Percentiles rank a stretch among this genome's conserved stretches.
Evolutionary conservation across 176 grass and related monocot genomes (phyloP).

Genomic region (Lolium rigidum): DNA sequence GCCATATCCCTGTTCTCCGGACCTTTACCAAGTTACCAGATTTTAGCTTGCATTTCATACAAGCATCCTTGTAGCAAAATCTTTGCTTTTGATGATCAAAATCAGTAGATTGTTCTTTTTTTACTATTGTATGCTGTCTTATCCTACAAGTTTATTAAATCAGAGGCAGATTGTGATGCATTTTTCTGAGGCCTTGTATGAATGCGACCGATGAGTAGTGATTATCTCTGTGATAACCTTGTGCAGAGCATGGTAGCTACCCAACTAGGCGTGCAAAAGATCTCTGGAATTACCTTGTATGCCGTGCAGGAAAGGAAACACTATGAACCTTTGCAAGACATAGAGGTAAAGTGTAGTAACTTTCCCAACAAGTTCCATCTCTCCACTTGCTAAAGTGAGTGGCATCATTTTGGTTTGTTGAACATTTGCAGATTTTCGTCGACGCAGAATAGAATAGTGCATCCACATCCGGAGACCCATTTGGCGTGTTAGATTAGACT

Average conservation of each 20-base stretch:
- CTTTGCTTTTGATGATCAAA: conserved; percentile 25
- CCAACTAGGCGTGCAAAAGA: conserved; percentile 85
- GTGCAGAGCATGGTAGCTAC: conserved; percentile 89
- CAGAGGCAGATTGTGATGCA: conserved; percentile 4
- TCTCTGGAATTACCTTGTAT: conserved; percentile 84
- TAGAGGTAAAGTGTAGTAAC: conserved; percentile 64
- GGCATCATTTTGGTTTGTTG: conserved; percentile 4
- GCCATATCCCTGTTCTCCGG: background rate
- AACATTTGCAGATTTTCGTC: conserved; percentile 80
- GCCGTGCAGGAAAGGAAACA: conserved; percentile 88
- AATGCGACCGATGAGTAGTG: background rate
- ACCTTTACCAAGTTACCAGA: background rate
- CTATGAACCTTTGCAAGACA: conserved; percentile 80
- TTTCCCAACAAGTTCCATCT: background rate
- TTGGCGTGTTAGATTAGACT: conserved; percentile 14
- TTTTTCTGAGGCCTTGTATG: conserved; percentile 15
- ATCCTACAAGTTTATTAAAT: conserved; percentile 3
- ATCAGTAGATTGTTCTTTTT: background rate
- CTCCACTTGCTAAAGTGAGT: background rate
- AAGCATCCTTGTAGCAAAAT: conserved; percentile 21
- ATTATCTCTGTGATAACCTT: conserved; percentile 40
- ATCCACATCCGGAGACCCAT: background rate
- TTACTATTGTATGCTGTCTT: background rate
- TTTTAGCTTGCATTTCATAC: conserved; percentile 20
- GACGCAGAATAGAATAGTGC: conserved; percentile 57